Conservation (phyloP, 2,329 filamentous ascomycete species). For the Colletotrichum somersetense region DNA sequence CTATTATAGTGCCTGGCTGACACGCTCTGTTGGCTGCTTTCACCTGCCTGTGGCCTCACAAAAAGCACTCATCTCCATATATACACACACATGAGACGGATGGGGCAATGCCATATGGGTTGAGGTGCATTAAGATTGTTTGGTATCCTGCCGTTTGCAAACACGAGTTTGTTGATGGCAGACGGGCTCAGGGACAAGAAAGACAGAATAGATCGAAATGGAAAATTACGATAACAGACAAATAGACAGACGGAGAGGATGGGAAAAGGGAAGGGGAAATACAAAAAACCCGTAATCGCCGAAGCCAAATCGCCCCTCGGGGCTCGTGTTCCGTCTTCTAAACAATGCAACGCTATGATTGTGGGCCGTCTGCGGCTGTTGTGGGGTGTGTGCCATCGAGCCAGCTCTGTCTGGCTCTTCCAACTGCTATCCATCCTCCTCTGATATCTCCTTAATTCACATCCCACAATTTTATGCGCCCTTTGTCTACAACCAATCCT, state of each 20-base stretch:
- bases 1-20: not conserved
- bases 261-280: slow-evolving; percentile 8
- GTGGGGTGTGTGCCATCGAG: slow-evolving; percentile 37
- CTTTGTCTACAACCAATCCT: slow-evolving; percentile 38
- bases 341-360: slow-evolving; percentile 41
- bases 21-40: not conserved
- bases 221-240: slow-evolving; percentile 26
- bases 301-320: slow-evolving; percentile 7
- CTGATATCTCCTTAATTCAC: not conserved
- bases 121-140: slow-evolving; percentile 4
- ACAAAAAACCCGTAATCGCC: slow-evolving; percentile 18
- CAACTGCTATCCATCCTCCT: not conserved
- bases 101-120: not conserved
- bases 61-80: not conserved
- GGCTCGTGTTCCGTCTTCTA: slow-evolving; percentile 25
- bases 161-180: not conserved
- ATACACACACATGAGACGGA: not conserved
- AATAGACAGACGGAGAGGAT: slow-evolving; percentile 17
- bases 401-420: slow-evolving; percentile 42
- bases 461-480: slow-evolving; percentile 31
- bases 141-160: not conserved
- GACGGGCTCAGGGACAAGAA: not conserved
- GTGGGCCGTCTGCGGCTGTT: slow-evolving; percentile 34
- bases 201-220: not conserved
- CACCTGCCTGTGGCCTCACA: not conserved